Base-by-base conservation (phyloP, 148 eudicot species). In the Heliamphora exappendiculata region DNA sequence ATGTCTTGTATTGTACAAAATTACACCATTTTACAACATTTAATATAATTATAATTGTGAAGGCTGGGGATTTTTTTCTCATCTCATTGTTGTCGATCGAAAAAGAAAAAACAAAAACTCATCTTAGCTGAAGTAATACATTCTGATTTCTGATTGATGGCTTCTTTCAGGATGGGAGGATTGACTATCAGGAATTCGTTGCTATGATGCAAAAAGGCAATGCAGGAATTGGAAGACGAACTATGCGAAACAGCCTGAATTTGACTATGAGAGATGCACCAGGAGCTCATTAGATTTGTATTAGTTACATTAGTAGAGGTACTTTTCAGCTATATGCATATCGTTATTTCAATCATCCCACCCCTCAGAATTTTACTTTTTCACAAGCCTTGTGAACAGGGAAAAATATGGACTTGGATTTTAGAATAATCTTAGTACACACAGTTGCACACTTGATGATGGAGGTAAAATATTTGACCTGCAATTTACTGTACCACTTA, bases 181-280 rank as follows among this genome's bases (percentile, higher is more conserved):
- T 95, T 24, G 98, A 95, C 79, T 92, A 95, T 74, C 90, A 91
- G 75, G 98, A 95, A 84, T 95, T 95, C 81, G 97, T 95, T 64
- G 93, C 97, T 45, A 95, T 95, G 98, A 95, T 92, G 97, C 87
- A 87, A 81, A 92, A 94, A 75, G 98, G 97, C 62, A 91, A 91
- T 82, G 87, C 81, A 63, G 91, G 91, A 47, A 79, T 95, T 67
- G 97, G 97, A 78, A 89, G 98, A 80, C 88, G 96, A 75, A 95
- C 97, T 17, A 95, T 95, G 93, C 86, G 93, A 36, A 87, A 82
- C 76, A 91, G 90, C 78, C 60, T 91, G 82, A 89, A 91, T 81
- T 71, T 93, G 70, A 91, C 92, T 91, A 89, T 88, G 91, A 83
- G 88, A 80, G 98, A 93, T 67, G 87, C 88, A 19, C 81, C 87